Evolutionary conservation across 2,329 filamentous ascomycete genomes (phyloP).

Genomic region (Aspergillus awamori): DNA sequence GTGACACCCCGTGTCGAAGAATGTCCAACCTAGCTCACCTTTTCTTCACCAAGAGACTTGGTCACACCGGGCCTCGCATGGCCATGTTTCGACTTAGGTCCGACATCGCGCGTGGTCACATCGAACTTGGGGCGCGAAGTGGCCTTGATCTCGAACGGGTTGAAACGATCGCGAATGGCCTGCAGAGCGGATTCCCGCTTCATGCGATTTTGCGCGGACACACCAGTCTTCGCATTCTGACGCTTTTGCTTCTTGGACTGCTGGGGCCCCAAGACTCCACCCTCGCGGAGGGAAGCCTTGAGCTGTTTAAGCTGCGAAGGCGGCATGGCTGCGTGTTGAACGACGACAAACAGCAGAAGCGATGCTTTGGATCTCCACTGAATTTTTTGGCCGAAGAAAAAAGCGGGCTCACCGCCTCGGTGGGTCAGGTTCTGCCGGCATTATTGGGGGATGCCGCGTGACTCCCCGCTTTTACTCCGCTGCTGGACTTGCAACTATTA

Average conservation of each 20-base stretch:
- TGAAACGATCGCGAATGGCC: constrained; percentile 92
- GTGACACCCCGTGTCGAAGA: constrained; percentile 7
- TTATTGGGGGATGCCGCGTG: constrained; percentile 10
- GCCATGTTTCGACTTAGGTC: constrained; percentile 54
- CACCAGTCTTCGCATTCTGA: constrained; percentile 68
- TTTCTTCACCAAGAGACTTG: constrained; percentile 84
- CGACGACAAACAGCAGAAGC: constrained; percentile 15
- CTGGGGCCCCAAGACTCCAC: constrained; percentile 86
- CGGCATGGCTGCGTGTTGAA: constrained; percentile 65
- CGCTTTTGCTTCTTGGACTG: constrained; percentile 95
- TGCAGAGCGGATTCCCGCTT: constrained; percentile 77
- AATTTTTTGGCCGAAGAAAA: constrained; percentile 36
- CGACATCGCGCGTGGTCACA: constrained; percentile 67
- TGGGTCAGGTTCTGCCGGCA: constrained; percentile 33
- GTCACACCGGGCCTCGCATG: constrained; percentile 79
- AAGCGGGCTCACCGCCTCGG: constrained; percentile 38
- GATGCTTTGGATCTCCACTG: constrained; percentile 24
- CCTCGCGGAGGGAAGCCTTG: constrained; percentile 85
- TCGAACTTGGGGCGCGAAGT: constrained; percentile 81
- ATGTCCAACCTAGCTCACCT: constrained; percentile 53
- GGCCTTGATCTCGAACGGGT: constrained; percentile 93
- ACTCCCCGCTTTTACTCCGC: constrained; percentile 16
- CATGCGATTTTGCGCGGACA: constrained; percentile 71
- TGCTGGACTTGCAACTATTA: neutral
- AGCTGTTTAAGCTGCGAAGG: constrained; percentile 96